Evolutionary conservation across 306 rosid genomes (phyloP).

Genomic region (Corylus heterophylla): DNA sequence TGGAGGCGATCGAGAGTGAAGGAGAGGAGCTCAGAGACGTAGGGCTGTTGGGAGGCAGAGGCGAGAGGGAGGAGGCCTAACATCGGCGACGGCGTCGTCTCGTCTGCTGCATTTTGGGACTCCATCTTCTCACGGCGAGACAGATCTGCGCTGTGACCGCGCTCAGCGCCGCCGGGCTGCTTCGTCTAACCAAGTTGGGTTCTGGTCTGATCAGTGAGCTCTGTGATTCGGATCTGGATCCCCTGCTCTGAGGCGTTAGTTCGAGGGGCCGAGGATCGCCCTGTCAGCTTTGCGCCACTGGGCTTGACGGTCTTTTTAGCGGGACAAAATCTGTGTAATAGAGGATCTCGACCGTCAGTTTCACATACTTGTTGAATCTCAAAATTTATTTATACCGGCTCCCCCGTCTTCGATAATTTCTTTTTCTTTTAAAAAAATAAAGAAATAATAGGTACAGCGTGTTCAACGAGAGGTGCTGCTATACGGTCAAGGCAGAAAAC

Average conservation of each 20-base stretch:
- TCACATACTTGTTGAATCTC: neutral
- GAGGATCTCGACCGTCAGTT: neutral
- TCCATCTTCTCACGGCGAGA: conserved; percentile 44
- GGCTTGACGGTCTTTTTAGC: no score
- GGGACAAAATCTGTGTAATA: no score
- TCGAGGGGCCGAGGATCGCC: neutral
- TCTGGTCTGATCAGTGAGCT: neutral
- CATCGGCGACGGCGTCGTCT: conserved; percentile 41
- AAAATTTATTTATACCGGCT: no score
- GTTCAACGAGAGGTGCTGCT: no score
- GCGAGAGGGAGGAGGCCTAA: conserved; percentile 70
- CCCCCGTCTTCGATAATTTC: no score
- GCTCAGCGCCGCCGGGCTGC: conserved; percentile 8
- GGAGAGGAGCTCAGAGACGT: conserved; percentile 95
- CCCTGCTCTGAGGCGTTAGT: neutral
- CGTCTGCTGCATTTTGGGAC: conserved; percentile 47
- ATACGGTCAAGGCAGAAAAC: no score
- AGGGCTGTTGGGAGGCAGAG: conserved; percentile 85
- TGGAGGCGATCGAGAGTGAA: conserved; percentile 97
- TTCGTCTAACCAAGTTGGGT: conserved; percentile 25
- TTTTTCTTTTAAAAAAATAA: no score
- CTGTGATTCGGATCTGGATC: conserved; percentile 24
- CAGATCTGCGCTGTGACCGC: conserved; percentile 33
- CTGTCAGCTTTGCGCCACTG: neutral
- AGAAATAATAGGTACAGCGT: no score